Conservation (phyloP, 1,284 basidiomycete species). For the Anthracocystis panici-leucophaei region DNA sequence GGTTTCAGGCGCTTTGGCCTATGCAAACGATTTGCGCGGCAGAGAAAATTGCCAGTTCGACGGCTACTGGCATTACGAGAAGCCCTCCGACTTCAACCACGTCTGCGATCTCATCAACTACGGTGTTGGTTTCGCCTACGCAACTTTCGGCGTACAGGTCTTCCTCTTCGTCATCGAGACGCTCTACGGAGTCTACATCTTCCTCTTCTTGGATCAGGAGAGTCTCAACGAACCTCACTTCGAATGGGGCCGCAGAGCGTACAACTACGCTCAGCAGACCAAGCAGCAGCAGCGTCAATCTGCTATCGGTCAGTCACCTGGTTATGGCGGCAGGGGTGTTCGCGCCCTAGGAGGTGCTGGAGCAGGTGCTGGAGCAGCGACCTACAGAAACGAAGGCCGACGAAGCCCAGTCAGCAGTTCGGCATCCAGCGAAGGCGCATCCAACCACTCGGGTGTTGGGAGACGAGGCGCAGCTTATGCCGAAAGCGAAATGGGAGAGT, state of each 20-base stretch:
- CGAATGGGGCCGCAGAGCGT: constrained; percentile 66
- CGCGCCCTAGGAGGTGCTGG: constrained; percentile 17
- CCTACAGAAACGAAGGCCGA: constrained; percentile 23
- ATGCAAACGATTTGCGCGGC: constrained; percentile 68
- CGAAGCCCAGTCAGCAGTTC: constrained; percentile 15
- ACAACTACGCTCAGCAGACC: constrained; percentile 56
- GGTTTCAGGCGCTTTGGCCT: constrained; percentile 69
- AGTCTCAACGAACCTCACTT: constrained; percentile 72
- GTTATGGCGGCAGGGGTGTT: neutral
- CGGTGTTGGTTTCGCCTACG: constrained; percentile 67
- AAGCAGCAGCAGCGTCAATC: constrained; percentile 25
- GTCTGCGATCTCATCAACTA: constrained; percentile 70
- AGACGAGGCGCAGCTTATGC: constrained; percentile 59
- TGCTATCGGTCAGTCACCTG: constrained; percentile 24
- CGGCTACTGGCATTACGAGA: constrained; percentile 70
- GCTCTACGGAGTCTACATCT: constrained; percentile 65
- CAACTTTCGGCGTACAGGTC: constrained; percentile 69
- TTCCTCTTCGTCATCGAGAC: constrained; percentile 63
- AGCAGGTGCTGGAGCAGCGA: constrained; percentile 21
- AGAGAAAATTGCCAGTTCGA: constrained; percentile 70
- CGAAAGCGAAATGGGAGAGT: constrained; percentile 52
- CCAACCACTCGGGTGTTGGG: constrained; percentile 7
- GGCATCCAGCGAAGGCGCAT: constrained; percentile 11
- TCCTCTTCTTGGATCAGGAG: constrained; percentile 71
- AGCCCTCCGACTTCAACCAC: constrained; percentile 68